phyloP scores from a whole-genome alignment of 106 monocot genomes.

The Platanthera guangdongensis region DNA sequence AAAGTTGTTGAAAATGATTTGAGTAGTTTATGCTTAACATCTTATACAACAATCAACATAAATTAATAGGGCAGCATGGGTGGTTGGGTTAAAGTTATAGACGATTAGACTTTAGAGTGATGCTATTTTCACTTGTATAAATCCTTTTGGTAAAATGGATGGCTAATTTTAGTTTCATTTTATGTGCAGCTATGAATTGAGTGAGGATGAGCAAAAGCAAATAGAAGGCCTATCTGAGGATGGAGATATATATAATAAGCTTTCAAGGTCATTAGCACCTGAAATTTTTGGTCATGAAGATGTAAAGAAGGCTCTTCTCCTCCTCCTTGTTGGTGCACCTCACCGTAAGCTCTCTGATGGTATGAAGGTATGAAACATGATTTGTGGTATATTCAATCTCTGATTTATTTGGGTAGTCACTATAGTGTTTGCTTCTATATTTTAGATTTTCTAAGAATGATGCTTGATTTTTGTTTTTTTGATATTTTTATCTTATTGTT shows the following conservation, averaged over 20 bases:
- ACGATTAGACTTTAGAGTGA: not conserved
- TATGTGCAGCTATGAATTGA: constrained; percentile 77
- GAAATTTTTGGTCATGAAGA: constrained; percentile 99
- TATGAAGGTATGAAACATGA: constrained; percentile 25
- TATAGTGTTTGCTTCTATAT: not conserved
- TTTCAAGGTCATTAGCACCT: constrained; percentile 82
- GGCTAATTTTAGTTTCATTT: constrained; percentile 1
- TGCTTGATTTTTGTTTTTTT: not conserved
- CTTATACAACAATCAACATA: not conserved
- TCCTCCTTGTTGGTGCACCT: constrained; percentile 96
- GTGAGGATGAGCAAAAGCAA: constrained; percentile 79
- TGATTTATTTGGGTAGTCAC: not conserved
- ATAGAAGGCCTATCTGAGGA: constrained; percentile 86
- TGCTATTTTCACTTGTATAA: not conserved
- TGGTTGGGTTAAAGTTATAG: not conserved
- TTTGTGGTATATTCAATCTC: not conserved
- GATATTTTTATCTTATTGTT: not conserved
- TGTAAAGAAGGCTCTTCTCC: constrained; percentile 93
- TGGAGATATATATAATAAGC: constrained; percentile 94
- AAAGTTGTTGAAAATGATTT: not conserved
- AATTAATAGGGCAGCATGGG: not conserved
- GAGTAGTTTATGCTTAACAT: not conserved
- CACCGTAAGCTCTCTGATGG: constrained; percentile 91
- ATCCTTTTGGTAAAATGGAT: not conserved
- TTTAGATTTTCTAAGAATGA: not conserved